Percentiles rank a stretch among this genome's conserved stretches.
Evolutionary conservation across 805 yeast genomes (phyloP).

Genomic region (Yarrowia keelungensis): DNA sequence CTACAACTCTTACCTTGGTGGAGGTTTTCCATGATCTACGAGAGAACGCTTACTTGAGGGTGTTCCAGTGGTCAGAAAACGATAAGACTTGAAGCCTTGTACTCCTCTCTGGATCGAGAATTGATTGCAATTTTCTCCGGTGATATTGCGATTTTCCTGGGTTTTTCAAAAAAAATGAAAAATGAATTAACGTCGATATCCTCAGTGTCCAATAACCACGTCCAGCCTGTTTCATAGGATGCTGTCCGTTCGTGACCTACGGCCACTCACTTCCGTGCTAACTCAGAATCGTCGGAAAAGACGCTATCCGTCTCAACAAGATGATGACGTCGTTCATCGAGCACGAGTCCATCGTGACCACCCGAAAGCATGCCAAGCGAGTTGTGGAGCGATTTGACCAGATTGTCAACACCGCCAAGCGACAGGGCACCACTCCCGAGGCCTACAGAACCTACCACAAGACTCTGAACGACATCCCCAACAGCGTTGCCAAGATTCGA

Average conservation of each 20-base stretch:
- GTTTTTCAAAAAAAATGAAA: no score
- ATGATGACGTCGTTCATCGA: conserved; percentile 70
- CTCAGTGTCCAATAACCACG: no score
- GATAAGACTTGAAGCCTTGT: no score
- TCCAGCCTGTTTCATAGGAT: not conserved
- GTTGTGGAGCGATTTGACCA: conserved; percentile 69
- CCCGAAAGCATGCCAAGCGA: conserved; percentile 76
- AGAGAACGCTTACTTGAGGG: no score
- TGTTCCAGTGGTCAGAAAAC: no score
- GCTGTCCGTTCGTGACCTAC: not conserved
- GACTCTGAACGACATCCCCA: conserved; percentile 57
- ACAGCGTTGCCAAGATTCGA: conserved; percentile 68
- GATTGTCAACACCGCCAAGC: conserved; percentile 66
- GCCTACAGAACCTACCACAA: conserved; percentile 47
- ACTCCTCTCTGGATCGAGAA: no score
- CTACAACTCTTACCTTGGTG: no score
- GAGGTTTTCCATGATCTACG: no score
- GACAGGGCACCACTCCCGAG: conserved; percentile 43
- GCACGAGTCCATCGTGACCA: conserved; percentile 74
- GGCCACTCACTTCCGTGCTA: conserved; percentile 1
- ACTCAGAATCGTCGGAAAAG: conserved; percentile 36
- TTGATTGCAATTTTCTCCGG: no score
- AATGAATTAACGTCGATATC: no score
- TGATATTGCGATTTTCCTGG: no score
- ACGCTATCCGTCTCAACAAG: conserved; percentile 52